Conservation (phyloP, 2,329 filamentous ascomycete genomes). For the Zasmidium citrigriseum region DNA sequence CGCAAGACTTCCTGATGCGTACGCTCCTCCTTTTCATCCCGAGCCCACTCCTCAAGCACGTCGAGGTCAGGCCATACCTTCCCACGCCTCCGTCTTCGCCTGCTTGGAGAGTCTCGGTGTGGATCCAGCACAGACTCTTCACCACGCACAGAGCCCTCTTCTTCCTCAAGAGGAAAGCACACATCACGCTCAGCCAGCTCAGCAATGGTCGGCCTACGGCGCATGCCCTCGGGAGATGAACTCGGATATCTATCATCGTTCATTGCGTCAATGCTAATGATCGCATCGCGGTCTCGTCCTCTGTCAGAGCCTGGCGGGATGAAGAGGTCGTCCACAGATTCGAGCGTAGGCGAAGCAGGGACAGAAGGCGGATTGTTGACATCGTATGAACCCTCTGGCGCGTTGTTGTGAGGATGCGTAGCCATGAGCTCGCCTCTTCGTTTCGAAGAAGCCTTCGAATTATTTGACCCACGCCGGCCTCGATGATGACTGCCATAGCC, state of each 20-base stretch:
- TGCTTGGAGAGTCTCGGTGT: slow-evolving; percentile 15
- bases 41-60: slow-evolving; percentile 85
- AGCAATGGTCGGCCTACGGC: slow-evolving; percentile 54
- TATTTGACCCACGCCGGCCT: slow-evolving; percentile 27
- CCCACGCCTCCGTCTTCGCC: slow-evolving; percentile 59
- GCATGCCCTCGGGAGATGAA: slow-evolving; percentile 42
- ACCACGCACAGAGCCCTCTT: slow-evolving; percentile 40
- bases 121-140: slow-evolving; percentile 13
- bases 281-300: slow-evolving; percentile 43
- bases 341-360: slow-evolving; percentile 58
- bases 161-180: slow-evolving; percentile 76
- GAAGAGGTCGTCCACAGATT: slow-evolving; percentile 65
- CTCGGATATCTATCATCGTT: slow-evolving; percentile 31
- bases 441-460: slow-evolving; percentile 29
- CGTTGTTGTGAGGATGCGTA: slow-evolving; percentile 14
- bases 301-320: slow-evolving; percentile 52
- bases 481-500: slow-evolving; percentile 31
- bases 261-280: slow-evolving; percentile 53
- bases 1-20: slow-evolving; percentile 71
- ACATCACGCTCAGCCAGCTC: slow-evolving; percentile 80
- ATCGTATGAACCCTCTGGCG: slow-evolving; percentile 43
- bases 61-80: slow-evolving; percentile 83
- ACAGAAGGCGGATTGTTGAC: slow-evolving; percentile 67
- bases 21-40: slow-evolving; percentile 83
- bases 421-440: slow-evolving; percentile 14